Evolutionary conservation across 1,284 basidiomycete species (phyloP).

Genomic region (Marasmius tenuissimus): DNA sequence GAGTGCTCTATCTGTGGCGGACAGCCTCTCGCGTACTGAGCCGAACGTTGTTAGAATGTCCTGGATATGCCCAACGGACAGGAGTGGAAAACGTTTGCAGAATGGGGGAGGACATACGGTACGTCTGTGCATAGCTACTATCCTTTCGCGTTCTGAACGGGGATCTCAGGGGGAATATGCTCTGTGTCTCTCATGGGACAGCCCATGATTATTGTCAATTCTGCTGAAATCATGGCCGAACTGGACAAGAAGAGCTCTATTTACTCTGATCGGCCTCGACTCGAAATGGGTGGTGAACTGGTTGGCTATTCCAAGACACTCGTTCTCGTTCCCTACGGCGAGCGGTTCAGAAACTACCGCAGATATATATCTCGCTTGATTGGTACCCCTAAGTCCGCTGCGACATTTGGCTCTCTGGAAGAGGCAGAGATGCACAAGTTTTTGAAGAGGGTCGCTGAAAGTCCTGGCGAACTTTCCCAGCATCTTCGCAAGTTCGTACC

Average conservation of each 20-base stretch:
- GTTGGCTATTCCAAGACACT: conserved; percentile 31
- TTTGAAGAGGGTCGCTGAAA: conserved; percentile 25
- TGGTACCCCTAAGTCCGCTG: conserved; percentile 20
- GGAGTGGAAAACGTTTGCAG: conserved; percentile 20
- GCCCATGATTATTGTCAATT: conserved; percentile 33
- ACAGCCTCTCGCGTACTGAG: background rate
- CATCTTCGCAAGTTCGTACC: conserved; percentile 28
- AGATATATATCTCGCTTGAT: conserved; percentile 30
- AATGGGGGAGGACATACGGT: conserved; percentile 23
- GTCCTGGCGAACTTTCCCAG: conserved; percentile 23
- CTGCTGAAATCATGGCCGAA: conserved; percentile 26
- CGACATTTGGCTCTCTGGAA: conserved; percentile 26
- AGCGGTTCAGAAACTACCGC: conserved; percentile 36
- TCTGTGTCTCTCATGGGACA: conserved; percentile 26
- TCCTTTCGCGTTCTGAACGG: background rate
- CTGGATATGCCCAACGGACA: conserved; percentile 17
- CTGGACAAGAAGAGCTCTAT: conserved; percentile 35
- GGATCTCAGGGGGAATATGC: conserved; percentile 13
- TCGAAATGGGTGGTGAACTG: conserved; percentile 31
- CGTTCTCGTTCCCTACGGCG: conserved; percentile 31
- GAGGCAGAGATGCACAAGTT: conserved; percentile 28
- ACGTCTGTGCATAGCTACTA: background rate
- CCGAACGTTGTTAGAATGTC: conserved; percentile 13
- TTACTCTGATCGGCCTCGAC: conserved; percentile 35
- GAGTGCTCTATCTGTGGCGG: background rate